Evolutionary conservation across 805 yeast species (phyloP), one percentile per base, ranked within the genome.

Genomic region (Henningerozyma blattae): DNA sequence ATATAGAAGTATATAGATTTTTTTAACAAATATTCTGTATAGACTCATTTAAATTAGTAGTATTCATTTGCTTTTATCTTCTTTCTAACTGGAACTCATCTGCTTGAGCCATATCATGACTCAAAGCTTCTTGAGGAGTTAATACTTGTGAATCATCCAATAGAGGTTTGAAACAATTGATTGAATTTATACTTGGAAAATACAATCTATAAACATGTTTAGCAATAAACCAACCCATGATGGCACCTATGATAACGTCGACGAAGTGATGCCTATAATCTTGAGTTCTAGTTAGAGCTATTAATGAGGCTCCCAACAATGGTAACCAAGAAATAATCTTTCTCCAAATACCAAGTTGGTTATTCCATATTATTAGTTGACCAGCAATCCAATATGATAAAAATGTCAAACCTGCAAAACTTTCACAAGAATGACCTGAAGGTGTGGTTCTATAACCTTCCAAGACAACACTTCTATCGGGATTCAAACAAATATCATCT

Each of bases 221-320:
- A 44, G 87, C 89, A 22, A 78, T 58, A 3, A 61, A 38, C 4
- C 59, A 41, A 1, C 98, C 98, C 3, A 89, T 49, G 1, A 63
- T 15, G 19, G 79, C 64, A 3, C 98, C 98, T 12, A 78, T 48
- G 2, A 80, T 45, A 1, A 91, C 79, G 56, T 89, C 98, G 14
- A 82, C 64, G 50, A 83, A 85, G 58, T 89, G 97, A 51, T 89
- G 98, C 53, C 96, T 69, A 58, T 87, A 87, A 58, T 89, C 98
- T 47, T 81, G 79, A 1, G 95, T 83, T 47, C 98, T 70, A 27
- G 91, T 74, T 30, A 83, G 56, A 0, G 96, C 97, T 45, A 89
- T 76, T 42, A 77, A 65, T 1, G 70, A 50, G 0, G 97, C 95
- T 5, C 80, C 67, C 4, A 84, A 45, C 1, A 69, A 50, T 3